These are phyloP conservation scores for Echites panduratus DNA, from an alignment of 257 asterid species.

Conservation along the genomic window DNA sequence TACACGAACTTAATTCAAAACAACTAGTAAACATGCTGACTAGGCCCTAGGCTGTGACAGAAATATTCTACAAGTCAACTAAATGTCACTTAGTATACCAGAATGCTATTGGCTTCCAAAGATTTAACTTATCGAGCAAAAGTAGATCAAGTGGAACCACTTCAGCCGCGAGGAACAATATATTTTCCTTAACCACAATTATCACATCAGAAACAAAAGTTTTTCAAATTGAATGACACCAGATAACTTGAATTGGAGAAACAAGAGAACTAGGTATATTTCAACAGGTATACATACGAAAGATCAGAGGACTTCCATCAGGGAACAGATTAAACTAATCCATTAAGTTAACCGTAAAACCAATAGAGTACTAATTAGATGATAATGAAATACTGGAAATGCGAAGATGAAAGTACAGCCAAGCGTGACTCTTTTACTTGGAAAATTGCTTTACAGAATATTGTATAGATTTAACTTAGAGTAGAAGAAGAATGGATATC, in stretches of 20 bases:
- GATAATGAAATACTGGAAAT: background rate
- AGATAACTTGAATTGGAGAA: background rate
- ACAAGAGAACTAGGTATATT: background rate
- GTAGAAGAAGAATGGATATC: too few relatives aligned
- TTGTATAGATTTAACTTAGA: background rate
- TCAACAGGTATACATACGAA: background rate
- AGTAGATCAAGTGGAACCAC: background rate
- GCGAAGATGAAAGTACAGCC: background rate
- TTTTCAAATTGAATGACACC: background rate
- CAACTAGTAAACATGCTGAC: background rate
- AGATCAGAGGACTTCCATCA: background rate
- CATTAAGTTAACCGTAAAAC: background rate
- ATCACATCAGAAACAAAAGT: background rate
- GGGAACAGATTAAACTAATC: background rate
- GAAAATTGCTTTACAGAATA: background rate
- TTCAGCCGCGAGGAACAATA: background rate
- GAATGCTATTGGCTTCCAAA: background rate
- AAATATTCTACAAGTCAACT: background rate
- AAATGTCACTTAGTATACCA: background rate
- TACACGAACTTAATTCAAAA: background rate
- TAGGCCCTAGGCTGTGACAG: background rate
- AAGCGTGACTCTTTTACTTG: background rate
- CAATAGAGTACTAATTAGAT: background rate
- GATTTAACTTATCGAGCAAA: background rate
- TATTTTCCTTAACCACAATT: background rate